Conservation (phyloP, 805 yeast genomes). For the Schwanniomyces sp. region DNA sequence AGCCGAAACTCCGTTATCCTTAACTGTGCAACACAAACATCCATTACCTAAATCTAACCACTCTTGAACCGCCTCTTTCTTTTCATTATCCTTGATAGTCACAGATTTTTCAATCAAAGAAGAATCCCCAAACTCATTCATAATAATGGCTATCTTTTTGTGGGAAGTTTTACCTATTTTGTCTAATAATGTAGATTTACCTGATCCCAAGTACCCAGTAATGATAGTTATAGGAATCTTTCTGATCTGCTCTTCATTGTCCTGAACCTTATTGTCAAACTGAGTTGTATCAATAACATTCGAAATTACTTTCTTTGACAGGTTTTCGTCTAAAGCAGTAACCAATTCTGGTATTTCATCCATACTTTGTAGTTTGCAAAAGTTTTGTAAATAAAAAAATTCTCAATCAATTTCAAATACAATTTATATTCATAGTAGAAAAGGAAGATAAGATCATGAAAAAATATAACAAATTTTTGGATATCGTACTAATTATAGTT, state of each 20-base stretch:
- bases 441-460: slow-evolving; percentile 10
- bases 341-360: slow-evolving; percentile 38
- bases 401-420: background rate
- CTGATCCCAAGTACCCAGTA: slow-evolving; percentile 94
- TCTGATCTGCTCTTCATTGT: slow-evolving; percentile 7
- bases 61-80: slow-evolving; percentile 63
- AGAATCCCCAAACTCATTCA: slow-evolving; percentile 92
- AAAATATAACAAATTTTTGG: slow-evolving; percentile 15
- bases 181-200: slow-evolving; percentile 84
- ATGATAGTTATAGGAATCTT: slow-evolving; percentile 89
- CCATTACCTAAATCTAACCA: slow-evolving; percentile 98
- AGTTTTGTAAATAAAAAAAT: background rate
- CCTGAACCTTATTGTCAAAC: background rate
- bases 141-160: slow-evolving; percentile 79
- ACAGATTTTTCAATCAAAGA: slow-evolving; percentile 85
- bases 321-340: slow-evolving; percentile 10
- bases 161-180: slow-evolving; percentile 69
- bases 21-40: slow-evolving; percentile 93
- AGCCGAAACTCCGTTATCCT: slow-evolving; percentile 92
- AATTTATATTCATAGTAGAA: background rate
- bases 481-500: slow-evolving; percentile 40
- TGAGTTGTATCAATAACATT: background rate
- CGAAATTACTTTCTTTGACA: background rate
- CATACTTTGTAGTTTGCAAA: slow-evolving; percentile 4
- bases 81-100: slow-evolving; percentile 58